phyloP scores from a whole-genome alignment of 2,329 filamentous ascomycete genomes.

The Aureobasidium lini region DNA sequence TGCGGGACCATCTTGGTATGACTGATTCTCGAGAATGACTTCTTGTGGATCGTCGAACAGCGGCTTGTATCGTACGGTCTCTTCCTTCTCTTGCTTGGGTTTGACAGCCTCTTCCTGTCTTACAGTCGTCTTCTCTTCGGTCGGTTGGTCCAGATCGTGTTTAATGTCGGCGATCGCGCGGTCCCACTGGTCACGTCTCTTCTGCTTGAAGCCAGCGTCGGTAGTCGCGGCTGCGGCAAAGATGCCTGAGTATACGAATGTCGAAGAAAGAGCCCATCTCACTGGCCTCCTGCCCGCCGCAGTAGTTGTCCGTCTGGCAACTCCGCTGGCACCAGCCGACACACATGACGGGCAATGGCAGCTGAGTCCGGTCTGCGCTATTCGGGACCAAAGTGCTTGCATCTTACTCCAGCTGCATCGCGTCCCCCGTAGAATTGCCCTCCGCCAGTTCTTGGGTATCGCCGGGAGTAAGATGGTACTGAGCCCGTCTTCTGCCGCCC shows the following conservation, averaged over 20 bases:
- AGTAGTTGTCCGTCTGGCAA: constrained; percentile 46
- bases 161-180: constrained; percentile 50
- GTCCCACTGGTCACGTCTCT: constrained; percentile 54
- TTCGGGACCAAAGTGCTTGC: constrained; percentile 62
- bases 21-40: constrained; percentile 4
- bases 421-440: not conserved
- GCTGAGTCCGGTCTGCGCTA: constrained; percentile 52
- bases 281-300: constrained; percentile 43
- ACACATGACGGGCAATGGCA: constrained; percentile 59
- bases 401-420: constrained; percentile 37
- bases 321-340: constrained; percentile 33
- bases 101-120: not conserved
- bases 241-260: constrained; percentile 60
- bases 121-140: not conserved
- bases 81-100: not conserved
- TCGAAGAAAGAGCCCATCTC: constrained; percentile 46
- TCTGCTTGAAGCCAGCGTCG: constrained; percentile 54
- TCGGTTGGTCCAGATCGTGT: constrained; percentile 32
- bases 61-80: not conserved
- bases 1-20: not conserved
- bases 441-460: not conserved
- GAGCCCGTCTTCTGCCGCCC: not conserved
- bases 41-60: constrained; percentile 8
- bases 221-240: constrained; percentile 57
- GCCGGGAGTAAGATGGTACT: not conserved